A percentile compares a stretch with the other conserved stretches of the same genome.
Conservation (phyloP, 179 eudicot genomes). For the Beta corolliflora region DNA sequence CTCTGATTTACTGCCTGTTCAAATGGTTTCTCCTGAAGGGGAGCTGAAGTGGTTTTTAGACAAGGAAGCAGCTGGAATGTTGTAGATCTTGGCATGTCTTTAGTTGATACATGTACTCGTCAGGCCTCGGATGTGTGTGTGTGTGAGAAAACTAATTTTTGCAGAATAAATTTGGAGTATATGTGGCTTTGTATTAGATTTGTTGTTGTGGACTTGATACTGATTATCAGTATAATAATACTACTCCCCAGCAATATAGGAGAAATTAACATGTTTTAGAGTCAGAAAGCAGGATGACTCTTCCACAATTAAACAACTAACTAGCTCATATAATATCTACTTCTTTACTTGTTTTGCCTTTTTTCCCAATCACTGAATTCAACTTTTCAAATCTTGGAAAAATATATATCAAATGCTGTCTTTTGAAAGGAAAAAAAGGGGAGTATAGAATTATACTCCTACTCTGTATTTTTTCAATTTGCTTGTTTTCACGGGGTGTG, state of each 20-base stretch:
- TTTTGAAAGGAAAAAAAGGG: no score
- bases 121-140: background rate
- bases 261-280: background rate
- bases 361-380: no score
- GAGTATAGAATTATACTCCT: no score
- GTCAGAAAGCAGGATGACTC: no score
- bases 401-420: no score
- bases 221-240: background rate
- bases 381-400: no score
- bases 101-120: background rate
- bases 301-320: no score
- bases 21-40: constrained; percentile 64
- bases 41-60: constrained; percentile 73
- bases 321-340: no score
- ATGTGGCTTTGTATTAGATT: background rate
- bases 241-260: background rate
- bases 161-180: constrained; percentile 8
- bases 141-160: background rate
- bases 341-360: no score
- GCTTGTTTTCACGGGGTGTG: no score
- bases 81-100: constrained; percentile 30
- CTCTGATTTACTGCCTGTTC: constrained; percentile 59
- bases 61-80: constrained; percentile 65
- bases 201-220: background rate
- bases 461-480: no score